Conservation (phyloP, 116 monocot species). For the Papilionanthe hybrid region DNA sequence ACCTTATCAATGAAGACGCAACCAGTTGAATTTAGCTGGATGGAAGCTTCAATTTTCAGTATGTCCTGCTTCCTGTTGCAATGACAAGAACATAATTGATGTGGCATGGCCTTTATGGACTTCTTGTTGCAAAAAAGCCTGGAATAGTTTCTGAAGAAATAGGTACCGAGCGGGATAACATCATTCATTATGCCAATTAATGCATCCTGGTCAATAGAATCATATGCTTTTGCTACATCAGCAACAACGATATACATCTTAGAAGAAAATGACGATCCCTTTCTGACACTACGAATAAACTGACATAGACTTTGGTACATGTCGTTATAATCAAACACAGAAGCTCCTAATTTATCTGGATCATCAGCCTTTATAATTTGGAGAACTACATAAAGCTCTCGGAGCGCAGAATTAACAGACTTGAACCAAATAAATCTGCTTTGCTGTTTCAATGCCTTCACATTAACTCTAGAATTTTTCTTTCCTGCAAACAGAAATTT, state of each 20-base stretch:
- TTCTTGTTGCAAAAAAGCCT: constrained; percentile 44
- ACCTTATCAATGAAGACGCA: constrained; percentile 76
- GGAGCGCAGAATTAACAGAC: constrained; percentile 67
- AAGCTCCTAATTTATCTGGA: constrained; percentile 63
- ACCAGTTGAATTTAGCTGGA: constrained; percentile 27
- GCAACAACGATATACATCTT: constrained; percentile 79
- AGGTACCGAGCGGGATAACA: constrained; percentile 43
- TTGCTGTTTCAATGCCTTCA: constrained; percentile 8
- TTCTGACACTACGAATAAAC: constrained; percentile 46
- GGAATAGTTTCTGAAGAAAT: constrained; percentile 42
- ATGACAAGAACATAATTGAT: constrained; percentile 20
- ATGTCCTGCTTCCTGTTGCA: constrained; percentile 5
- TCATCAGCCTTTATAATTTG: constrained; percentile 47
- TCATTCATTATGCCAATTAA: constrained; percentile 57
- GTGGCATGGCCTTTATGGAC: constrained; percentile 17
- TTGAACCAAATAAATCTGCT: constrained; percentile 20
- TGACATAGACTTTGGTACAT: constrained; percentile 44
- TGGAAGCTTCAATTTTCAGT: constrained; percentile 13
- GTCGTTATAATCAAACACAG: constrained; percentile 94
- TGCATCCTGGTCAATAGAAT: constrained; percentile 72
- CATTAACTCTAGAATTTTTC: background rate
- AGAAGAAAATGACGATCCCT: constrained; percentile 14
- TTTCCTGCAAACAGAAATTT: constrained; percentile 10
- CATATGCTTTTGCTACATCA: constrained; percentile 96
- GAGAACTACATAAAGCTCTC: constrained; percentile 51